Evolutionary conservation across 139 green algal genomes (phyloP).

Genomic region (Chlorella sp.): DNA sequence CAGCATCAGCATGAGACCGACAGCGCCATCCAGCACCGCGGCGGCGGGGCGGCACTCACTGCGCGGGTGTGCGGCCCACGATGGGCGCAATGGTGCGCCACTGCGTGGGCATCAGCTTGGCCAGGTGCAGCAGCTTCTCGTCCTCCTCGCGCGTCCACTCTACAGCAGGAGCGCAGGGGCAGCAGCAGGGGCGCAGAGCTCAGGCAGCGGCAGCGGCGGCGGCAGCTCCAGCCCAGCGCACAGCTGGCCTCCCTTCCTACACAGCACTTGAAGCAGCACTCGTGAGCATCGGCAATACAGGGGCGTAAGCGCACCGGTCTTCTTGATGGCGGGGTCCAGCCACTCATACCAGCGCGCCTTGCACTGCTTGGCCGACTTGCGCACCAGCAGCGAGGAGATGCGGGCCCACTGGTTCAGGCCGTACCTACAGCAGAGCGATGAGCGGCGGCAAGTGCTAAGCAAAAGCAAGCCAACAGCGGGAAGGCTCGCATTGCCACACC

Average conservation of each 20-base stretch:
- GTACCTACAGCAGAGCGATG: constrained; percentile 9
- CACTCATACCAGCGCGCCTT: constrained; percentile 99
- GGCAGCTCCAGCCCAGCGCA: too few species aligned
- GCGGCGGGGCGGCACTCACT: constrained; percentile 62
- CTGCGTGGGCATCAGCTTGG: constrained; percentile 99
- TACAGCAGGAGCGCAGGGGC: too few species aligned
- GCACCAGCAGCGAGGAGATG: constrained; percentile 95
- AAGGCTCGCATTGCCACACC: too few species aligned
- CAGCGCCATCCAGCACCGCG: background rate
- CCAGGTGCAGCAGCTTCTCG: constrained; percentile 99
- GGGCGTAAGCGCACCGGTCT: constrained; percentile 64
- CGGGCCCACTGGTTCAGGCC: constrained; percentile 66
- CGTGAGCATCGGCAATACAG: background rate
- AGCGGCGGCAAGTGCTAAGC: too few species aligned
- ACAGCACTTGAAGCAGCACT: too few species aligned
- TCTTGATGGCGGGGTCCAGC: constrained; percentile 99
- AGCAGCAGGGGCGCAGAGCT: too few species aligned
- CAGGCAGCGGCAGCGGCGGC: too few species aligned
- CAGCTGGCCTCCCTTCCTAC: too few species aligned
- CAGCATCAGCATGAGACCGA: too few species aligned
- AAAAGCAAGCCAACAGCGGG: too few species aligned
- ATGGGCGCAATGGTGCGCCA: constrained; percentile 99
- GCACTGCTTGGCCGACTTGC: constrained; percentile 99
- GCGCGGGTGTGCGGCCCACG: constrained; percentile 94
- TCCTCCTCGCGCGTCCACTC: constrained; percentile 98